Evolutionary conservation across 345 rosid species (phyloP).

Genomic region (Salix purpurea): DNA sequence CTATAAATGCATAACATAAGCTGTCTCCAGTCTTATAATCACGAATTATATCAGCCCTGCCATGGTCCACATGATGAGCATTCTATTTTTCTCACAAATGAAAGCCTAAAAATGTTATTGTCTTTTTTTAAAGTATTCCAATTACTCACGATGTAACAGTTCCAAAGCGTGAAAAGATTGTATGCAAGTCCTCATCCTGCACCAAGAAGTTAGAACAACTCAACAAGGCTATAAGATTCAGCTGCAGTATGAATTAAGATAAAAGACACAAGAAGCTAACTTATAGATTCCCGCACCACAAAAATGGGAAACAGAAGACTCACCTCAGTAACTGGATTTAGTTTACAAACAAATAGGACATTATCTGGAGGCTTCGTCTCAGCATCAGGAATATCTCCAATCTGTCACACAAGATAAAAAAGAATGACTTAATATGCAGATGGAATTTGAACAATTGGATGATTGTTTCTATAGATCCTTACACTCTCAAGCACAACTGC

Average conservation of each 20-base stretch:
- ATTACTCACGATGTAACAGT: slow-evolving; percentile 68
- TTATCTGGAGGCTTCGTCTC: slow-evolving; percentile 92
- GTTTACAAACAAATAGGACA: slow-evolving; percentile 92
- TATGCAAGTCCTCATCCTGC: slow-evolving; percentile 96
- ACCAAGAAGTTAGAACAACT: slow-evolving; percentile 14
- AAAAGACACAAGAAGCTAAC: background rate
- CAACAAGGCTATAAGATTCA: slow-evolving; percentile 3
- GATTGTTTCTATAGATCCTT: slow-evolving; percentile 27
- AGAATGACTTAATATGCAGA: background rate
- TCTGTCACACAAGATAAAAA: slow-evolving; percentile 30
- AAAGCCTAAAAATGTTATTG: slow-evolving; percentile 2
- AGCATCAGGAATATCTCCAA: slow-evolving; percentile 75
- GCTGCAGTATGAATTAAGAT: background rate
- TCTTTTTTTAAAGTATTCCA: background rate
- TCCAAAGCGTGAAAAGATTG: slow-evolving; percentile 95
- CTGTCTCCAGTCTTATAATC: slow-evolving; percentile 96
- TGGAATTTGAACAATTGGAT: slow-evolving; percentile 10
- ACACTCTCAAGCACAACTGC: slow-evolving; percentile 98
- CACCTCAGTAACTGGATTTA: slow-evolving; percentile 97
- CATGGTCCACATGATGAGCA: slow-evolving; percentile 19
- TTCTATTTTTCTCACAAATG: background rate
- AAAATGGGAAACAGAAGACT: slow-evolving; percentile 27
- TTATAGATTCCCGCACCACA: background rate
- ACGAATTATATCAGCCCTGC: slow-evolving; percentile 88
- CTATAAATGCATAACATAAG: slow-evolving; percentile 89